Base-by-base conservation (phyloP, 23 red algal genomes). In the Pyropia haitanensis region DNA sequence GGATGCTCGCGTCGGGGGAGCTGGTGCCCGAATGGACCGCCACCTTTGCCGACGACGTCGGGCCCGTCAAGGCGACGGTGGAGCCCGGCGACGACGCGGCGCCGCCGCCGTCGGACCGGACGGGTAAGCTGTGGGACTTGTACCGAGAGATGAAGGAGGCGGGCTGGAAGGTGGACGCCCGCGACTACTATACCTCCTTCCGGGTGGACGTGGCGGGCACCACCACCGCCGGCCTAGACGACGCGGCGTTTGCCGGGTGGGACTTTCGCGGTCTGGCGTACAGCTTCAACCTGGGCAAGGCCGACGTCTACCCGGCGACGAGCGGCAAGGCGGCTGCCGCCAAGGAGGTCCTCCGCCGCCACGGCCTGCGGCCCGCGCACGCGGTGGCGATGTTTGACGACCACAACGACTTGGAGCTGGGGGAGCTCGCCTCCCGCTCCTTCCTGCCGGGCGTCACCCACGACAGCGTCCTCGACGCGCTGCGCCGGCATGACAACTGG, bases 371-470 rank as follows among this genome's bases (percentile, higher is more conserved):
- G 10, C 2, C 67, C 15, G 51, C 24, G 16, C 44, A 85, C 31
- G 51, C 79, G 8, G 75, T 86, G 49, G 80, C 80, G 5, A 9
- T 87, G 28, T 82, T 96, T 65, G 92, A 96, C 60, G 92, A 96
- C 70, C 85, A 96, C 27, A 96, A 96, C 60, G 92, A 96, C 66
- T 14, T 96, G 22, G 78, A 87, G 18, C 53, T 96, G 19, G 92
- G 82, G 25, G 30, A 49, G 8, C 60, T 85, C 14, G 57, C 33
- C 60, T 79, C 85, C 1, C 25, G 53, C 1, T 73, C 66, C 19
- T 87, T 89, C 61, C 28, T 96, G 32, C 80, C 87, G 21, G 73
- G 70, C 17, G 72, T 96, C 49, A 87, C 92, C 22, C 83, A 96
- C 52, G 26, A 56, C 20, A 55, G 44, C 27, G 85, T 96, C 12